Conservation (phyloP, 2,329 filamentous ascomycete species). For the Tolypocladium tropicale region DNA sequence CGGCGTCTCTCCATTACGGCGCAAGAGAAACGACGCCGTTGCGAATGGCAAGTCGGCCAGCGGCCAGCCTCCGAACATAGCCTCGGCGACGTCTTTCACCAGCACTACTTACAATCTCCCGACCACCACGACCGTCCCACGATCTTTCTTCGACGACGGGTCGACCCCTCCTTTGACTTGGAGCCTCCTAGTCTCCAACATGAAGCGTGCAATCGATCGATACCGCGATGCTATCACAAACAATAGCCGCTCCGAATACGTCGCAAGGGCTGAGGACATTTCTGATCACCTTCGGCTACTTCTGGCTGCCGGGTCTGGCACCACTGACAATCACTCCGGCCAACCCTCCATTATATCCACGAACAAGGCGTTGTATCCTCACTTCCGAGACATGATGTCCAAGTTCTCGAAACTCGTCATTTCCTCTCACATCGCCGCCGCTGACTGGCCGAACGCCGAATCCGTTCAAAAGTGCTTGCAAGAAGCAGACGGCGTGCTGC, state of each 20-base stretch:
- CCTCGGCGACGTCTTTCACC: constrained; percentile 53
- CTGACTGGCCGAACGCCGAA: constrained; percentile 90
- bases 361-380: constrained; percentile 92
- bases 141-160: constrained; percentile 87
- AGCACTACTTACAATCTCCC: constrained; percentile 47
- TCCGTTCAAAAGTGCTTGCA: constrained; percentile 91
- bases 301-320: constrained; percentile 90
- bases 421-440: constrained; percentile 92
- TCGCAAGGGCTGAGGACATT: constrained; percentile 91
- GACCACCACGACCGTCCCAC: constrained; percentile 53
- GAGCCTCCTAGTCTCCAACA: constrained; percentile 83
- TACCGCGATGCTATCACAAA: constrained; percentile 85
- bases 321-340: constrained; percentile 96
- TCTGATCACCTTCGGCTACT: constrained; percentile 90
- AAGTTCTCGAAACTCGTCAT: constrained; percentile 98
- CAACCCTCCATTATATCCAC: constrained; percentile 99
- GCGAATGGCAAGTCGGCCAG: constrained; percentile 25
- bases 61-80: constrained; percentile 40
- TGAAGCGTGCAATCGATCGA: constrained; percentile 80
- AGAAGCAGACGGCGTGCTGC: constrained; percentile 91
- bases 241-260: constrained; percentile 79
- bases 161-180: constrained; percentile 72
- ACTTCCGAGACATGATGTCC: constrained; percentile 99
- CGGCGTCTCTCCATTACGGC: constrained; percentile 48
- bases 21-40: constrained; percentile 47